phyloP scores from a whole-genome alignment of 2,329 filamentous ascomycete genomes.

The Stemphylium vesicarium region DNA sequence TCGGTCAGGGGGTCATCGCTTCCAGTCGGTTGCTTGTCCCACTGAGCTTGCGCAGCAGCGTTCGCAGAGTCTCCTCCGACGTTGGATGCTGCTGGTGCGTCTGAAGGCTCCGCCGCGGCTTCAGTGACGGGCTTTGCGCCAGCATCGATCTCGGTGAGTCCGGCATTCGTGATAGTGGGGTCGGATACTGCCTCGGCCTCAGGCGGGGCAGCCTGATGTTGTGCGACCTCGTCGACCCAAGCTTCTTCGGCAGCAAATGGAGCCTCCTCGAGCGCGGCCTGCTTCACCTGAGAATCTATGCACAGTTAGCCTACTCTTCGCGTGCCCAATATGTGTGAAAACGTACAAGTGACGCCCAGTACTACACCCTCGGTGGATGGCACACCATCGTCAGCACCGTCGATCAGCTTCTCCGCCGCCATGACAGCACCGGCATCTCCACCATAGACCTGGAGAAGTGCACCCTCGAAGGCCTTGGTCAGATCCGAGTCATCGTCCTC shows the following conservation, averaged over 20 bases:
- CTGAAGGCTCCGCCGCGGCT: slow-evolving; percentile 29
- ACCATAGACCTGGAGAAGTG: slow-evolving; percentile 77
- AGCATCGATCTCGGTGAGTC: slow-evolving; percentile 69
- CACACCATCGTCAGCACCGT: slow-evolving; percentile 72
- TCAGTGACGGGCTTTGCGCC: slow-evolving; percentile 41
- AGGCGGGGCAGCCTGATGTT: slow-evolving; percentile 50
- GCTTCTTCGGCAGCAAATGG: slow-evolving; percentile 62
- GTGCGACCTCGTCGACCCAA: slow-evolving; percentile 56
- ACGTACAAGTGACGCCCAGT: slow-evolving; percentile 75
- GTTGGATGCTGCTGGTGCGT: slow-evolving; percentile 46
- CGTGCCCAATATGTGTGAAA: not conserved
- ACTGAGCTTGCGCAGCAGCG: slow-evolving; percentile 68
- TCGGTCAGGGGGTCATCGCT: slow-evolving; percentile 63
- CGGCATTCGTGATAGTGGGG: slow-evolving; percentile 70
- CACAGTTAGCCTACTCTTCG: slow-evolving; percentile 16
- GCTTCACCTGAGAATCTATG: slow-evolving; percentile 66
- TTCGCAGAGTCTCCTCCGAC: slow-evolving; percentile 54
- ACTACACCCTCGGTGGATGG: slow-evolving; percentile 68
- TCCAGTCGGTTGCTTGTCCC: slow-evolving; percentile 63
- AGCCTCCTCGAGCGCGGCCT: slow-evolving; percentile 54
- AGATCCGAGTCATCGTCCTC: slow-evolving; percentile 76
- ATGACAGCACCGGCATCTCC: slow-evolving; percentile 77
- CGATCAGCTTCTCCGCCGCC: slow-evolving; percentile 77
- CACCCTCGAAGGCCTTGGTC: slow-evolving; percentile 80
- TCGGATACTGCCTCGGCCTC: slow-evolving; percentile 59